Conservation (phyloP, 345 rosid species). For the Aquilaria malaccensis region DNA sequence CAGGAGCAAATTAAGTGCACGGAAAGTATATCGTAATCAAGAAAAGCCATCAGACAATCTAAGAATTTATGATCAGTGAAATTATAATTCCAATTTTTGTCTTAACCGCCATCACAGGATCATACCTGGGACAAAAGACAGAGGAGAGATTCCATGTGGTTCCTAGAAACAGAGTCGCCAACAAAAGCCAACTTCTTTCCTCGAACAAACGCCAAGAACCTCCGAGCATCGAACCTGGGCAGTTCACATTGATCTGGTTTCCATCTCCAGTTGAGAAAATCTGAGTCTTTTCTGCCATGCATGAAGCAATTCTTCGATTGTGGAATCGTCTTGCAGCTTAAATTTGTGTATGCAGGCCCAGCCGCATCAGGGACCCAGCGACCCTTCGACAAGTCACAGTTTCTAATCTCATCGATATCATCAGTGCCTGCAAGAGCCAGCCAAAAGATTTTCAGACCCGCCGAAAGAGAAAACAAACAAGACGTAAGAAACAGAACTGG, state of each 20-base stretch:
- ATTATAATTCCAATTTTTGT: no score
- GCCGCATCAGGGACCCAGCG: slow-evolving; percentile 55
- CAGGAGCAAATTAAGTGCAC: no score
- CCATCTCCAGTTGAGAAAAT: slow-evolving; percentile 90
- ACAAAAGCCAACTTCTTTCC: slow-evolving; percentile 72
- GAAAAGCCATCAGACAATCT: no score
- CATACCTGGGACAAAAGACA: slow-evolving; percentile 72
- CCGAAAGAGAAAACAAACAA: not conserved
- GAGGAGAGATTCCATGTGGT: slow-evolving; percentile 82
- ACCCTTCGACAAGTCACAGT: slow-evolving; percentile 60
- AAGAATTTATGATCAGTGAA: no score
- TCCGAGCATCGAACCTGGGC: slow-evolving; percentile 50
- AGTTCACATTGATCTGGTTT: slow-evolving; percentile 67
- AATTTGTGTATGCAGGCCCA: slow-evolving; percentile 50
- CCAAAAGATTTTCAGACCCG: not conserved
- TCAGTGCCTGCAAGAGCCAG: not conserved
- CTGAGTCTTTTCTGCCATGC: slow-evolving; percentile 59
- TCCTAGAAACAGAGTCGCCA: slow-evolving; percentile 89
- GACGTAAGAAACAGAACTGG: not conserved
- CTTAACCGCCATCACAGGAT: no score
- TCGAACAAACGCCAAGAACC: slow-evolving; percentile 42
- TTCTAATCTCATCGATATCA: slow-evolving; percentile 10
- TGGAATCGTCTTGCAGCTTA: slow-evolving; percentile 66
- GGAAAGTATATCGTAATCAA: no score
- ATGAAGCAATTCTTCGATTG: slow-evolving; percentile 61